Percentiles rank a stretch among this genome's conserved stretches.
Evolutionary conservation across 1,284 basidiomycete genomes (phyloP).

Genomic region (Fomitopsis betulina): DNA sequence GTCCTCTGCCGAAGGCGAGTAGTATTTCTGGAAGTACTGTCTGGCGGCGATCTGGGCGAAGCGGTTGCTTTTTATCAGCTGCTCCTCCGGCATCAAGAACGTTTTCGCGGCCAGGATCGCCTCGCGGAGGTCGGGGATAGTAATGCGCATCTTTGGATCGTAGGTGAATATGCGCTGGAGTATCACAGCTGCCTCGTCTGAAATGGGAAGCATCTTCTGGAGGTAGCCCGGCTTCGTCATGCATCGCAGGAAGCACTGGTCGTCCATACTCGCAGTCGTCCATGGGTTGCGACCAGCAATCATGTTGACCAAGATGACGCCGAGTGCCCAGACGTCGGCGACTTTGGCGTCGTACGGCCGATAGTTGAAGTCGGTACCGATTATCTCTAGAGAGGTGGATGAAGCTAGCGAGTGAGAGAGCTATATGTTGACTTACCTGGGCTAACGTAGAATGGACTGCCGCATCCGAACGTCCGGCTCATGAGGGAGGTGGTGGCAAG

Average conservation of each 20-base stretch:
- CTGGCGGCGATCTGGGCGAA: slow-evolving; percentile 12
- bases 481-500: slow-evolving; percentile 51
- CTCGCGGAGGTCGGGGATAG: slow-evolving; percentile 57
- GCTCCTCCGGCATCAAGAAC: slow-evolving; percentile 62
- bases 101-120: slow-evolving; percentile 54
- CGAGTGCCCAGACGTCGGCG: slow-evolving; percentile 29
- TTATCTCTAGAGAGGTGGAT: slow-evolving; percentile 19
- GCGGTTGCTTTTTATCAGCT: slow-evolving; percentile 29
- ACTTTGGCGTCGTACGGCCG: slow-evolving; percentile 17
- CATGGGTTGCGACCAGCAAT: slow-evolving; percentile 87
- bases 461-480: slow-evolving; percentile 45
- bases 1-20: not conserved
- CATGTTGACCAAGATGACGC: slow-evolving; percentile 53
- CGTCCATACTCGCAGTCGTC: slow-evolving; percentile 68
- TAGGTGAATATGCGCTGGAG: slow-evolving; percentile 55
- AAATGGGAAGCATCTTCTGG: slow-evolving; percentile 69
- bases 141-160: slow-evolving; percentile 50
- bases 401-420: not conserved
- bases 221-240: slow-evolving; percentile 73
- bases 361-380: slow-evolving; percentile 20
- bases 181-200: slow-evolving; percentile 47
- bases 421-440: slow-evolving; percentile 35
- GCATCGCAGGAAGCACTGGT: slow-evolving; percentile 72
- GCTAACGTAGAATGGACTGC: slow-evolving; percentile 53
- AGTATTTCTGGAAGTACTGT: slow-evolving; percentile 5